Evolutionary conservation across 176 grass and related monocot species (phyloP), one percentile per base, ranked within the genome.

Genomic region (Bolboschoenus planiculmis): DNA sequence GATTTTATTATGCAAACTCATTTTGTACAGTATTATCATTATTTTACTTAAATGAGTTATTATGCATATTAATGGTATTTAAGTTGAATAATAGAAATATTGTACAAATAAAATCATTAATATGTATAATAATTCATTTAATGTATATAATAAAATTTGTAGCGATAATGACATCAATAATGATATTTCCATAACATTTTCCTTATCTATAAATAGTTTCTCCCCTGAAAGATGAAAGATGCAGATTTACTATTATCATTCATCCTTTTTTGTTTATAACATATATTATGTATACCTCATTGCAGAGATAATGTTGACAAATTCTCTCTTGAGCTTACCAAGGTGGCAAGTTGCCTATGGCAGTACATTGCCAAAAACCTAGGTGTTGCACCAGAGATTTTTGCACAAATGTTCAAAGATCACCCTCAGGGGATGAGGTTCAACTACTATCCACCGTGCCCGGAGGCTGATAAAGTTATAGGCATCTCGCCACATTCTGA

Each of bases 401-500:
- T 87, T 51, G 60, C 0, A 0, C 86, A 91, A 57, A 87, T 89
- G 34, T 87, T 79, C 24, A 79, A 56, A 10, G 29, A 82, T 36
- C 54, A 33, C 1, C 42, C 71, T 33, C 92, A 91, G 64, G 10
- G 7, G 33, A 26, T 86, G 7, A 81, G 87, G 27, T 87, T 91
- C 58, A 81, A 80, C 70, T 94, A 91, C 57, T 94, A 94, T 48
- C 89, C 89, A 66, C 87, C 80, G 23, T 94, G 92, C 56, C 15
- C 1, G 11, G 57, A 86, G 9, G 78, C 78, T 14, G 74, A 91
- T 44, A 89, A 94, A 78, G 85, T 94, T 23, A 42, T 94, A 46
- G 92, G 89, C 0, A 71, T 91, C 7, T 91, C 88, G 6, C 90
- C 93, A 4, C 88, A 96, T 60, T 89, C 86, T 0, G 88, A 92